Conservation (phyloP, 139 green algal species). For the Coelastrella sp. region DNA sequence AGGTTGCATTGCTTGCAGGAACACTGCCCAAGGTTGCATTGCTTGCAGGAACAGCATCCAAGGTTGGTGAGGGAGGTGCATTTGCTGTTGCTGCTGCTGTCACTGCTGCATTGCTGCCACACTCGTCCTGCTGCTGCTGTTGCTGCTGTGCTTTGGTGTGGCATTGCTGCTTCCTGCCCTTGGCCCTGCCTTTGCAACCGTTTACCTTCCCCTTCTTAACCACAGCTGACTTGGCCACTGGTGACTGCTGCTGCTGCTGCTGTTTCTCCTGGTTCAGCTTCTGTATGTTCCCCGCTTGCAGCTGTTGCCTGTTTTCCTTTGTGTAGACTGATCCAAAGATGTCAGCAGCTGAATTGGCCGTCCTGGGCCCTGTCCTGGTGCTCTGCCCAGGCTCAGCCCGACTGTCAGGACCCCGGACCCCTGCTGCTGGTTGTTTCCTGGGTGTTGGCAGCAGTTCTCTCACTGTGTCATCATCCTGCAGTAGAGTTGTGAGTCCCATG, state of each 20-base stretch:
- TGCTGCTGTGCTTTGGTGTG: background rate
- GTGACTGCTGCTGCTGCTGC: background rate
- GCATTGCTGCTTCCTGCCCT: background rate
- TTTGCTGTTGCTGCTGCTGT: background rate
- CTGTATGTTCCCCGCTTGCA: background rate
- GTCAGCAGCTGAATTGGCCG: background rate
- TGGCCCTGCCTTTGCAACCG: background rate
- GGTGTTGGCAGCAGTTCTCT: background rate
- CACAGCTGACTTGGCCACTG: background rate
- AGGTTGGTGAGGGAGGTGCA: background rate
- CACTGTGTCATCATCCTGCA: background rate
- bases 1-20: background rate
- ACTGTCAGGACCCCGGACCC: background rate
- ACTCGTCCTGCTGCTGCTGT: background rate
- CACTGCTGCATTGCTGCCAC: background rate
- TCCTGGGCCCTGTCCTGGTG: background rate
- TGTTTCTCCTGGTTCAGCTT: background rate
- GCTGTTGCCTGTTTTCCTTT: background rate
- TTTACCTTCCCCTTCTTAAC: background rate
- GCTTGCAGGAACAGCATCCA: background rate
- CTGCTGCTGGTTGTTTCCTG: background rate
- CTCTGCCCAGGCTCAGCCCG: background rate
- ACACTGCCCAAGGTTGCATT: background rate
- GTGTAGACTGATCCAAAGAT: background rate
- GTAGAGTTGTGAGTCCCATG: background rate